Evolutionary conservation across 1,284 basidiomycete genomes (phyloP).

Genomic region (Acaromyces ingoldii): DNA sequence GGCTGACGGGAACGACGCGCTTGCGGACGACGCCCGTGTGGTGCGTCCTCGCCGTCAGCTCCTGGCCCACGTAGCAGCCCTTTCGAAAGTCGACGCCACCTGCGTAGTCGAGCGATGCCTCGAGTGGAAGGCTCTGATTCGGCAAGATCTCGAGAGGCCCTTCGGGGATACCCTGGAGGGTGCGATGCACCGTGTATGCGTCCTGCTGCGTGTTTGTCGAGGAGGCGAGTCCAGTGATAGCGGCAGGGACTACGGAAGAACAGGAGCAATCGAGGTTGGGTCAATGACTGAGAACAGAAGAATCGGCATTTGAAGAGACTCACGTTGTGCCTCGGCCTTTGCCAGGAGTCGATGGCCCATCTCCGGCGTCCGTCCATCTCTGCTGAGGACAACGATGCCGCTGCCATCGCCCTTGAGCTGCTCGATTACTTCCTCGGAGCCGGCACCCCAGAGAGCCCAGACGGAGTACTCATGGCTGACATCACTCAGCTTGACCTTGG

Average conservation of each 20-base stretch:
- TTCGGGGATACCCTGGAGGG: conserved; percentile 80
- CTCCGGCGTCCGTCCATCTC: conserved; percentile 26
- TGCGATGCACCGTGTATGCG: conserved; percentile 71
- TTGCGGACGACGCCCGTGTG: conserved; percentile 90
- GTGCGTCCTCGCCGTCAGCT: conserved; percentile 91
- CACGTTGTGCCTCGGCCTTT: background rate
- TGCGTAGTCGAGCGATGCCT: conserved; percentile 89
- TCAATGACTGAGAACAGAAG: background rate
- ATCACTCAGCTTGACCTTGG: conserved; percentile 75
- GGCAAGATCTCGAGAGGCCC: conserved; percentile 72
- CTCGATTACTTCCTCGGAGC: background rate
- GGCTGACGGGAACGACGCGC: conserved; percentile 71
- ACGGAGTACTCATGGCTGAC: conserved; percentile 70
- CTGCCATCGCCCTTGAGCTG: background rate
- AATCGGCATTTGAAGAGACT: background rate
- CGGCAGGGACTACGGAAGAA: background rate
- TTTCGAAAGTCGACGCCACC: conserved; percentile 94
- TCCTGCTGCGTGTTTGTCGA: no score
- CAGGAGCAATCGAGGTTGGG: background rate
- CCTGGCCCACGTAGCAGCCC: conserved; percentile 97
- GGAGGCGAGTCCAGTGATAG: no score
- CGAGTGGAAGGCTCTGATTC: conserved; percentile 77
- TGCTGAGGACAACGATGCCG: background rate
- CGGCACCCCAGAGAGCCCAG: conserved; percentile 71
- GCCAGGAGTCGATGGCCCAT: conserved; percentile 36